Base-by-base conservation (phyloP, 768 basidiomycete species). In the Phylloporus sp. region DNA sequence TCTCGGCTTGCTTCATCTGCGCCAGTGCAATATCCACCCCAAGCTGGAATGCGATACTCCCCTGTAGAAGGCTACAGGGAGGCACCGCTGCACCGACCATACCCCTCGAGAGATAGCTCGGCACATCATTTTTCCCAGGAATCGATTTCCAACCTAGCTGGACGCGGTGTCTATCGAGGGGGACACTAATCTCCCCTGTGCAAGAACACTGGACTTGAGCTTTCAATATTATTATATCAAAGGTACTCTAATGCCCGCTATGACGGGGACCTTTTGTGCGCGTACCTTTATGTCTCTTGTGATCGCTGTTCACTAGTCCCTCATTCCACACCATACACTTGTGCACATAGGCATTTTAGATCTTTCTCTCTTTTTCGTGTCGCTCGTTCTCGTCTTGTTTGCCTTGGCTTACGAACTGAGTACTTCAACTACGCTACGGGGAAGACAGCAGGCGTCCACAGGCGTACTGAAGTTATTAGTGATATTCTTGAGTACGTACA, bases 11-110 rank as follows among this genome's bases (percentile, higher is more conserved):
- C 75, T 7, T 65, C 73, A 9, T 65, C 74, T 4, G 76, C 79
- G 2, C 72, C 73, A 1, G 31, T 65, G 67, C 78, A 62, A 59
- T 79, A 60, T 71, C 77, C 52, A 57, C 73, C 55, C 48, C 70
- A 56, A 50, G 53, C 57, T 28, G 63, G 60, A 9, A 49, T 44
- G 52, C 57, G 58, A 9, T 60, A 58, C 63, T 52, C 55, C 55
- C 50, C 70, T 53, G 60, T 51, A 22, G 71, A 73, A 11, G 74
- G 70, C 5, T 73, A 72, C 54, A 72, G 84, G 41, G 81, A 86
- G 58, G 84, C 85, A 6, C 80, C 86, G 2, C 63, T 81, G 1
- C 84, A 88, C 60, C 75, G 87, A 50, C 84, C 84, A 2, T 67
- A 75, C 48, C 61, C 64, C 5, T 55, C 57, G 23, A 56, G 63